Evolutionary conservation across 1,284 basidiomycete species (phyloP), one percentile per base, ranked within the genome.

Genomic region (Sanghuangporus weigelae): DNA sequence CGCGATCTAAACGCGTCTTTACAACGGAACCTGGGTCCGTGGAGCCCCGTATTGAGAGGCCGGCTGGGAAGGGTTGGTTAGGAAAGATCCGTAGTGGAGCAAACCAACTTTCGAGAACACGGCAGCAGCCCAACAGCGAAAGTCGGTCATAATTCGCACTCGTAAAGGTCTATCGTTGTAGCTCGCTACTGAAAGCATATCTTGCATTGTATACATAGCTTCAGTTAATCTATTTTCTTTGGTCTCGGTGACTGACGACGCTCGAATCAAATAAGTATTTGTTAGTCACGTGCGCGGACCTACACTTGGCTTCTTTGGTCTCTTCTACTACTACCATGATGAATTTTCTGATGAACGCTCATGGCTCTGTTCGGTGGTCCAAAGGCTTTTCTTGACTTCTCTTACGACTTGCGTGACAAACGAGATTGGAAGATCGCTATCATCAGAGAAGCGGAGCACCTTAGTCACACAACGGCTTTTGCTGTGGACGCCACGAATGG

Each of bases 401-500:
- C 87, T 12, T 68, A 74, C 23, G 84, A 84, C 60, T 69, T 87
- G 19, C 77, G 78, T 31, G 86, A 88, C 64, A 71, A 74, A 54
- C 68, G 75, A n/a, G 83, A 86, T 66, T 89, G 85, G 85, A 78
- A 80, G 59, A 72, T 79, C 12, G 83, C 79, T 31, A 70, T 71
- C 21, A 72, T 89, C 14, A 78, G 78, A 67, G 75, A 75, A 0
- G 73, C 85, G 46, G 77, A 82, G 36, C 81, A 83, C 67, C 79
- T 80, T 14, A 76, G 84, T 42, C 81, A 92, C 68, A 73, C 89
- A 56, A 82, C 81, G 2, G 77, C 84, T 1, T 71, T 90, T 48
- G 86, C 89, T 3, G 77, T 86, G 57, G 92, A 95, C 68, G 87
- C 92, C 1, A 75, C 91, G 44, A 81, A 86, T 42, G 84, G 89